These are phyloP conservation scores for Lasiodiplodia theobromae DNA, from an alignment of 2,329 filamentous ascomycete genomes.

Conservation along the genomic window DNA sequence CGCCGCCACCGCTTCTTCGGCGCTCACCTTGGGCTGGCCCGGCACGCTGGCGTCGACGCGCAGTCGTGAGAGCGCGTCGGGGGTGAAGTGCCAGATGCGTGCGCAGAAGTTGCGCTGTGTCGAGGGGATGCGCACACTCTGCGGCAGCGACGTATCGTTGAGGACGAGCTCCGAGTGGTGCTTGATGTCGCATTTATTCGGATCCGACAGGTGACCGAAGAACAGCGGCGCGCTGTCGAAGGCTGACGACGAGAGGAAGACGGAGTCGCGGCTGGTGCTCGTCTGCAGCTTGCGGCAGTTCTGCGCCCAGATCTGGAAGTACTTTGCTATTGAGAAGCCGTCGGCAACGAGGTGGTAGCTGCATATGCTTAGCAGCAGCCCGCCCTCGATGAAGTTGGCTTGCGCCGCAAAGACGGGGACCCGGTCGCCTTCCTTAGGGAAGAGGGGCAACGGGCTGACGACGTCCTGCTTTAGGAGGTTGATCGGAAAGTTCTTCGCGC, in stretches of 20 bases:
- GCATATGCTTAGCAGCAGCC: conserved; percentile 45
- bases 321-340: conserved; percentile 32
- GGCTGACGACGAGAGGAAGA: conserved; percentile 18
- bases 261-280: background rate
- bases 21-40: conserved; percentile 59
- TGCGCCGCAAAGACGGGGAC: conserved; percentile 42
- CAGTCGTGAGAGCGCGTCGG: conserved; percentile 39
- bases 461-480: background rate
- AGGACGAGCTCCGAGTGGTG: background rate
- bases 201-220: conserved; percentile 11
- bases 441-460: background rate
- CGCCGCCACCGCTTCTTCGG: conserved; percentile 57
- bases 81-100: conserved; percentile 36
- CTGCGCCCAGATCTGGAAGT: conserved; percentile 31
- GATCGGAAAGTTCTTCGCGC: conserved; percentile 13
- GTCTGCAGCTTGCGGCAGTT: conserved; percentile 9
- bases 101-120: background rate
- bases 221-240: conserved; percentile 19
- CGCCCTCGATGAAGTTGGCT: conserved; percentile 45
- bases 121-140: background rate
- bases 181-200: conserved; percentile 3
- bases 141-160: background rate
- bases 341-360: conserved; percentile 44
- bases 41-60: conserved; percentile 46
- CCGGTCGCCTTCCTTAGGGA: background rate